Evolutionary conservation across 345 rosid species (phyloP).

Genomic region (Kandelia obovata): DNA sequence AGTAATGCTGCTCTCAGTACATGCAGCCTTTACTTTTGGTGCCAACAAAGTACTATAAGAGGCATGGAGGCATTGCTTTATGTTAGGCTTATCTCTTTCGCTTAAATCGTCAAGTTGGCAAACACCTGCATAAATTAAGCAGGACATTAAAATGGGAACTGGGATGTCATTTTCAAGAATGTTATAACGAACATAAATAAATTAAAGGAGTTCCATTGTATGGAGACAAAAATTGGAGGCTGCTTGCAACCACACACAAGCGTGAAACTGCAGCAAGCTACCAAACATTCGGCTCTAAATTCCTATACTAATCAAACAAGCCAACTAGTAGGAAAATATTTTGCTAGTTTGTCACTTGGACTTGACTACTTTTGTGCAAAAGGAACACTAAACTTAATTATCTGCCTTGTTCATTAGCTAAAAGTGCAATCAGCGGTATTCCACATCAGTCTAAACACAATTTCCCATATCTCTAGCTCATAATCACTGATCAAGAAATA

Average conservation of each 20-base stretch:
- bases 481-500: no score
- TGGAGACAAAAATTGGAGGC: no score
- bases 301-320: no score
- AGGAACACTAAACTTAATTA: not conserved
- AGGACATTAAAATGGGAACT: not conserved
- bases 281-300: no score
- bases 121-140: slow-evolving; percentile 46
- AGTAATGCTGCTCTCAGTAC: slow-evolving; percentile 28
- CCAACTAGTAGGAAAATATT: no score
- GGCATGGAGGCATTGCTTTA: slow-evolving; percentile 47
- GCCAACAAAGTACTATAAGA: slow-evolving; percentile 59
- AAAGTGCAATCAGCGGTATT: not conserved
- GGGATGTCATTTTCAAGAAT: not conserved
- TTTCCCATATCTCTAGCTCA: not conserved
- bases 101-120: slow-evolving; percentile 43
- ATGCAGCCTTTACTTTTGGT: slow-evolving; percentile 52
- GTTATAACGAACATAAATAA: no score
- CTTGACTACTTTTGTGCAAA: no score
- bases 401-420: not conserved
- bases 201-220: no score
- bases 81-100: slow-evolving; percentile 64
- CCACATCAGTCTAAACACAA: not conserved
- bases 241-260: no score
- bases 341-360: slow-evolving; percentile 10
- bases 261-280: no score